Base-by-base conservation (phyloP, 192 early-diverging fungal genomes). In the Dispira simplex region DNA sequence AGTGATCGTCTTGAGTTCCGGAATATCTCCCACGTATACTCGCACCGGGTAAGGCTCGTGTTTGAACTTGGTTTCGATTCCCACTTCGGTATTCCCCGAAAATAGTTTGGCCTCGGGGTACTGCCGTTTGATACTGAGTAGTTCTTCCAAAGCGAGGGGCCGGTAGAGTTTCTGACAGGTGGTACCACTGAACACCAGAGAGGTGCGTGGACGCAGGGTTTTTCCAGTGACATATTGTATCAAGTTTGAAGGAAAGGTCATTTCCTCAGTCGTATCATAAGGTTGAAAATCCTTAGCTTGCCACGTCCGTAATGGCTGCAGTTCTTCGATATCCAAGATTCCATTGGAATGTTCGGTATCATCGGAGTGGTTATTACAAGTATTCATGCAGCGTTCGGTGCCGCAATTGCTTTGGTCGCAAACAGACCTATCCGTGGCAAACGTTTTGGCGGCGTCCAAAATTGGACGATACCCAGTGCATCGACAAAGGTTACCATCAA, bases 401-500 rank as follows among this genome's bases (percentile, higher is more conserved):
- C 18, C 48, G 18, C 16, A 16, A 20, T 16, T 16, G 16, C 8
- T 21, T 20, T 16, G 21, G 18, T 16, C 16, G 4, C 18, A 16
- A 16, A 49, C 21, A 49, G 48, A 49, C 18, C 16, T 6, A 12
- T 10, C 3, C 25, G 67, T 70, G n/a, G 71, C 70, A 73, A 79
- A 79, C 20, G 81, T 85, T 70, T 87, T 89, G 52, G 88, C 89
- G 18, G 88, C 89, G 44, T 92, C 89, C 18, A 93, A 65, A 66
- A 93, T 93, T 3, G 90, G 89, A 8, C 90, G 66, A 65, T 93
- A 93, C 27, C 91, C 91, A 8, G 91, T 93, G 79, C 91, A 93
- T n/a, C 91, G 75, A 69, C 91, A 93, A 67, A 93, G 67, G 69
- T 93, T 93, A 51, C 84, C 91, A 65, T 93, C 91, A 67, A 92